Percentiles rank a stretch among this genome's conserved stretches.
Evolutionary conservation across 345 rosid genomes (phyloP).

Genomic region (Aegle marmelos): DNA sequence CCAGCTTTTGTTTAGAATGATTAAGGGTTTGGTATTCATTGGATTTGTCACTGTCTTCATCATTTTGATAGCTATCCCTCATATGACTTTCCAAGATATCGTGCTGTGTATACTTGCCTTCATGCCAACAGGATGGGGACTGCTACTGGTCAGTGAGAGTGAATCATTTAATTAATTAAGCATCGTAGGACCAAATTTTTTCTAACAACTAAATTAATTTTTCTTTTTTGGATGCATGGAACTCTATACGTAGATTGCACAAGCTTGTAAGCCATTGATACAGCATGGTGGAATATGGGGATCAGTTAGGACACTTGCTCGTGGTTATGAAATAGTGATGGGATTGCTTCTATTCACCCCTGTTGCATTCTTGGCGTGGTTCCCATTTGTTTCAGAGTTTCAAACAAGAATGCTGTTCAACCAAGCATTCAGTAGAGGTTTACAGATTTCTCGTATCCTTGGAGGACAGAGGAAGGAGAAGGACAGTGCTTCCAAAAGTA

Average conservation of each 20-base stretch:
- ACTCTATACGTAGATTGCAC: conserved; percentile 69
- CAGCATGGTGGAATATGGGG: conserved; percentile 64
- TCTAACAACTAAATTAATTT: too few relatives aligned
- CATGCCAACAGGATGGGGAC: conserved; percentile 96
- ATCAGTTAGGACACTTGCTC: conserved; percentile 62
- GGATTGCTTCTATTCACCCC: conserved; percentile 81
- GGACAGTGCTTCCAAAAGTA: conserved; percentile 54
- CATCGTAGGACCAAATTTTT: too few relatives aligned
- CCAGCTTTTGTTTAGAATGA: conserved; percentile 71
- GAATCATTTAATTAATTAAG: neutral
- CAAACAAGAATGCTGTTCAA: conserved; percentile 90
- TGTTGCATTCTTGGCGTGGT: conserved; percentile 87
- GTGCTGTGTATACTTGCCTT: conserved; percentile 74
- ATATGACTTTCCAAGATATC: conserved; percentile 62
- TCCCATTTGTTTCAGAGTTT: conserved; percentile 86
- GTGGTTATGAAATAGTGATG: conserved; percentile 70
- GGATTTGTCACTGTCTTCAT: conserved; percentile 49
- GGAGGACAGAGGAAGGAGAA: conserved; percentile 76
- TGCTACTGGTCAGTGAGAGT: conserved; percentile 59
- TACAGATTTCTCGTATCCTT: conserved; percentile 86
- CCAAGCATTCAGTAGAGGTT: conserved; percentile 94
- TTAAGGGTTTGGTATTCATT: conserved; percentile 70
- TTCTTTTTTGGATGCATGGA: neutral
- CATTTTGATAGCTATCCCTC: conserved; percentile 55
- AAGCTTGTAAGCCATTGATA: conserved; percentile 70